phyloP scores from a whole-genome alignment of 2,329 filamentous ascomycete genomes.

The Grosmannia penicillata region DNA sequence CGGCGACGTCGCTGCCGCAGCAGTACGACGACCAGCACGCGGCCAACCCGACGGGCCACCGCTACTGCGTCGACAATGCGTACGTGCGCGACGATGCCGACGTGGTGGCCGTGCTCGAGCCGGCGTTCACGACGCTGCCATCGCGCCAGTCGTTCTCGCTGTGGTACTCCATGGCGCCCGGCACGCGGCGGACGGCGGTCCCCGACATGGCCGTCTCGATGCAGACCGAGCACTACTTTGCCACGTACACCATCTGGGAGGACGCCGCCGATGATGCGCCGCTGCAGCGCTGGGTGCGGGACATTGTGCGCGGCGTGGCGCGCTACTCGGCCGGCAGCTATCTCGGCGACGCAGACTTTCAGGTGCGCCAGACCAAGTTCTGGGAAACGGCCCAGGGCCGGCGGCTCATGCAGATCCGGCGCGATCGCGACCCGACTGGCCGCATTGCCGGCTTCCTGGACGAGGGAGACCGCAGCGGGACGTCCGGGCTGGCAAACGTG shows the following conservation, averaged over 20 bases:
- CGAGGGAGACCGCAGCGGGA: conserved; percentile 5
- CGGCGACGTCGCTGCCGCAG: conserved; percentile 20
- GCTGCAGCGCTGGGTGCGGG: conserved; percentile 29
- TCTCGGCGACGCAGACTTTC: conserved; percentile 39
- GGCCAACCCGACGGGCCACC: conserved; percentile 31
- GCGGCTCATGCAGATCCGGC: conserved; percentile 5
- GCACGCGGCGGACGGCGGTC: conserved; percentile 22
- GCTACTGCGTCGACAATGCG: conserved; percentile 34
- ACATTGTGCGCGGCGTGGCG: conserved; percentile 24
- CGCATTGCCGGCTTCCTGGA: conserved; percentile 8
- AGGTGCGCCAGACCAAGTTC: conserved; percentile 27
- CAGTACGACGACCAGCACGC: conserved; percentile 27
- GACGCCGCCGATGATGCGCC: conserved; percentile 25
- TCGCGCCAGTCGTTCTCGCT: conserved; percentile 27
- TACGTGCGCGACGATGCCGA: conserved; percentile 33
- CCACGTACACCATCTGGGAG: conserved; percentile 35
- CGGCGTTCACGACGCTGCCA: conserved; percentile 32
- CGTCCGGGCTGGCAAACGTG: conserved; percentile 5
- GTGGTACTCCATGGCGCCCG: conserved; percentile 36
- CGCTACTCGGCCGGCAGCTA: conserved; percentile 31
- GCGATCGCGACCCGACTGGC: conserved; percentile 6
- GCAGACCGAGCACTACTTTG: conserved; percentile 42
- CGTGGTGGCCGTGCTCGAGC: conserved; percentile 26
- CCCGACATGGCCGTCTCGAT: conserved; percentile 36
- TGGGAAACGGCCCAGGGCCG: conserved; percentile 24